Conservation (phyloP, 345 rosid genomes). For the Orychophragmus violaceus region DNA sequence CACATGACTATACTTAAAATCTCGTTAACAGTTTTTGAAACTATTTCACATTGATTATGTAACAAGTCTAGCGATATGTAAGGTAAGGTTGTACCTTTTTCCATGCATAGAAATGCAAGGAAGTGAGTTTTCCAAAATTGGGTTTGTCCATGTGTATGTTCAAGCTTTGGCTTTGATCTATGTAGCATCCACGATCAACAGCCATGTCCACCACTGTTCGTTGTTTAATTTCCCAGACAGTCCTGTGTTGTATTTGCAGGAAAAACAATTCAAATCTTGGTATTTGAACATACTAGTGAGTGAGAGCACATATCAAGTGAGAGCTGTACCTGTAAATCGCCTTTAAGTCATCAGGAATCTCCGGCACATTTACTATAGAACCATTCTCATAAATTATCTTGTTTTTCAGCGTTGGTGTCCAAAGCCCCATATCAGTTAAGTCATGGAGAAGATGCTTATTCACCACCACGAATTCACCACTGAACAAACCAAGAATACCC, state of each 20-base stretch:
- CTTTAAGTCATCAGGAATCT: constrained; percentile 67
- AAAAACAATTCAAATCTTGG: not conserved
- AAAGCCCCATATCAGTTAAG: constrained; percentile 80
- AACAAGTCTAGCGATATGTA: not conserved
- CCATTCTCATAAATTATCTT: constrained; percentile 69
- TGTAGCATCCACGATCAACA: constrained; percentile 83
- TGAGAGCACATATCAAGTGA: not conserved
- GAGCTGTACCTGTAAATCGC: constrained; percentile 65
- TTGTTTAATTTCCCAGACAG: constrained; percentile 98
- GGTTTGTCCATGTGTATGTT: constrained; percentile 92
- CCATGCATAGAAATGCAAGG: constrained; percentile 83
- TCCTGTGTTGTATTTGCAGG: constrained; percentile 36
- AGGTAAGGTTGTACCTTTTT: constrained; percentile 49
- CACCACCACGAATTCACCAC: constrained; percentile 93
- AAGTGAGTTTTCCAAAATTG: constrained; percentile 70
- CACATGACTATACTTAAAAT: not conserved
- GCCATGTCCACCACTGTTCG: constrained; percentile 87
- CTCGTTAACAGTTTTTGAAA: not conserved
- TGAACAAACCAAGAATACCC: constrained; percentile 23
- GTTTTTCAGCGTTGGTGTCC: constrained; percentile 82
- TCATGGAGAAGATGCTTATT: constrained; percentile 97
- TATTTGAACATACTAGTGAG: not conserved
- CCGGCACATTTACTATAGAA: constrained; percentile 64
- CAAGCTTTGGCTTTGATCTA: constrained; percentile 94
- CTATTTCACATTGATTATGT: not conserved